Percentiles rank a stretch among this genome's conserved stretches.
Evolutionary conservation across 2,329 filamentous ascomycete genomes (phyloP).

Genomic region (Akanthomyces lecanii): DNA sequence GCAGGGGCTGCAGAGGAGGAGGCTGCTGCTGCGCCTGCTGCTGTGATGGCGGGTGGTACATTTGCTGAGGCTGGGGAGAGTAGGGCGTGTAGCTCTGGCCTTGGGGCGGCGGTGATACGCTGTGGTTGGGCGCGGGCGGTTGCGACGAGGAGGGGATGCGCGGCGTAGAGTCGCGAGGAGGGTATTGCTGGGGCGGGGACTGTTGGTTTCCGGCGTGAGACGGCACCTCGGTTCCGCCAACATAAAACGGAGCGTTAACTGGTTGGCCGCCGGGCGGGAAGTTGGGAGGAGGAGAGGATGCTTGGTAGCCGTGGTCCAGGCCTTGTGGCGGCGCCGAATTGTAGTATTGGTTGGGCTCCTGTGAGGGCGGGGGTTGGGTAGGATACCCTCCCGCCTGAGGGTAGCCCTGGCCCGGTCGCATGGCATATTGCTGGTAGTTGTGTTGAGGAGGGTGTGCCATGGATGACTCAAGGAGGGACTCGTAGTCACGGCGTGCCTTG

Average conservation of each 20-base stretch:
- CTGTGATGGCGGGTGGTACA: conserved; percentile 34
- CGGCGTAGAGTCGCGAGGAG: conserved; percentile 49
- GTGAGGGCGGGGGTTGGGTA: conserved; percentile 41
- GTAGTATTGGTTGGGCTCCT: conserved; percentile 66
- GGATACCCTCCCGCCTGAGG: conserved; percentile 36
- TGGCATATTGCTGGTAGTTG: conserved; percentile 65
- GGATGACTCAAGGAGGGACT: conserved; percentile 89
- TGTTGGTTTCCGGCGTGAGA: conserved; percentile 29
- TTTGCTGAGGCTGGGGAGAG: conserved; percentile 30
- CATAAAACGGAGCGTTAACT: conserved; percentile 60
- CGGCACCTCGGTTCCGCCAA: conserved; percentile 55
- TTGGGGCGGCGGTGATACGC: conserved; percentile 47
- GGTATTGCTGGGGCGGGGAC: conserved; percentile 36
- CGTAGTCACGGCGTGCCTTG: conserved; percentile 94
- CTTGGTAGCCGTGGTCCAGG: conserved; percentile 42
- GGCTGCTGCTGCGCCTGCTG: conserved; percentile 52
- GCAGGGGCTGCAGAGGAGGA: conserved; percentile 39
- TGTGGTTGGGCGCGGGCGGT: conserved; percentile 46
- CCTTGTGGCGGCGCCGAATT: conserved; percentile 48
- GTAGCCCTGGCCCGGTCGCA: conserved; percentile 51
- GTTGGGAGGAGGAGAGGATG: conserved; percentile 49
- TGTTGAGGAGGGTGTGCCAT: conserved; percentile 90
- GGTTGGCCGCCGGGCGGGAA: conserved; percentile 50
- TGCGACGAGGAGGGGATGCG: conserved; percentile 44
- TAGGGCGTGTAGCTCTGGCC: conserved; percentile 44